Percentiles rank a stretch among this genome's conserved stretches.
Evolutionary conservation across 768 basidiomycete species (phyloP).

Genomic region (Goffeauzyma gilvescens): DNA sequence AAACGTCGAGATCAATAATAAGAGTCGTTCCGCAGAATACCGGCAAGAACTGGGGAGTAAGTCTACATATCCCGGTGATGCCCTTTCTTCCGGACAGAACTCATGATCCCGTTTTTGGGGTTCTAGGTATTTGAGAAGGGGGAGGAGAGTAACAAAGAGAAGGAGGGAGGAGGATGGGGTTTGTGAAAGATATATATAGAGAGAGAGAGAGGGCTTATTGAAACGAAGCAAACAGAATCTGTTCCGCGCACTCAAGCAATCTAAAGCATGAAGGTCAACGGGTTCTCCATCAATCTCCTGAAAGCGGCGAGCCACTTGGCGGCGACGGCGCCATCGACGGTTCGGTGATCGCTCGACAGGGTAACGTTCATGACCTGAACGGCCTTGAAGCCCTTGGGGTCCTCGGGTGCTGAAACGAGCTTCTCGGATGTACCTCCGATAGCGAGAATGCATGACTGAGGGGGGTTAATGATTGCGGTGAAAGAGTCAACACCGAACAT

Average conservation of each 20-base stretch:
- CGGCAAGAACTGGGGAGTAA: no score
- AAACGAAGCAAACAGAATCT: no score
- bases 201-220: no score
- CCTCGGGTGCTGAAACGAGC: conserved; percentile 65
- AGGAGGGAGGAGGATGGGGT: no score
- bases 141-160: no score
- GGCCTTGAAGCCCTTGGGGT: conserved; percentile 87
- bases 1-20: no score
- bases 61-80: no score
- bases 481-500: conserved; percentile 84
- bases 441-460: conserved; percentile 93
- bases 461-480: conserved; percentile 97
- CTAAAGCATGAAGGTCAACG: conserved; percentile 84
- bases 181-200: no score
- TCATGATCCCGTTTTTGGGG: no score
- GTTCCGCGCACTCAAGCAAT: background rate
- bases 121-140: no score
- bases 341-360: conserved; percentile 82
- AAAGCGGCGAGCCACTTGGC: conserved; percentile 83
- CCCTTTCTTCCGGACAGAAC: no score
- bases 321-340: conserved; percentile 87
- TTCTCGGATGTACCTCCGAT: conserved; percentile 74
- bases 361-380: conserved; percentile 88
- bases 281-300: conserved; percentile 92
- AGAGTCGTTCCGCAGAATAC: no score